Evolutionary conservation across 202 grass and related monocot species (phyloP).

Genomic region (Musa balbisiana): DNA sequence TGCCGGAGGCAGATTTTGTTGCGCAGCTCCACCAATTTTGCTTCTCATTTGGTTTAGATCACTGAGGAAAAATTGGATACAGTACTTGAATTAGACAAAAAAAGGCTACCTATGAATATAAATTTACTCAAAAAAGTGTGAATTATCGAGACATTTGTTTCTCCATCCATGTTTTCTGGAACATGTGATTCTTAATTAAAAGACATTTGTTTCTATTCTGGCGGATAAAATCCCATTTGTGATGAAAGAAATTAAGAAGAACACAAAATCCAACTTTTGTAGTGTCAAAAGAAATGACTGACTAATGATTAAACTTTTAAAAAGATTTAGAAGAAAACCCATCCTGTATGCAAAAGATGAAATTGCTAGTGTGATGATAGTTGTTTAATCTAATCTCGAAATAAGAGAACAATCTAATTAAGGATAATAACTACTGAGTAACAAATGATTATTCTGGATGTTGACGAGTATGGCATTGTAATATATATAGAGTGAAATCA

Average conservation of each 20-base stretch:
- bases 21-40: background rate
- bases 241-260: background rate
- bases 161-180: no score
- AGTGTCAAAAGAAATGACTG: background rate
- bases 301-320: background rate
- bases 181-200: no score
- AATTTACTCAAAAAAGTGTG: no score
- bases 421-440: no score
- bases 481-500: constrained; percentile 16
- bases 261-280: background rate
- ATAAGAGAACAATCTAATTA: no score
- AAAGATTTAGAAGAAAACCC: background rate
- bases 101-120: background rate
- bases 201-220: no score
- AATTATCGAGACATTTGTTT: no score
- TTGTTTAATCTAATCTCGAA: background rate
- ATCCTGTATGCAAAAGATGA: background rate
- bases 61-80: background rate
- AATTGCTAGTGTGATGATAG: background rate
- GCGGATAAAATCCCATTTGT: background rate
- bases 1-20: background rate
- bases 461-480: constrained; percentile 11
- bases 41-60: background rate
- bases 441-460: no score
- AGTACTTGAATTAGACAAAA: background rate